phyloP scores from a whole-genome alignment of 768 basidiomycete species.

The Sporobolomyces pararoseus region DNA sequence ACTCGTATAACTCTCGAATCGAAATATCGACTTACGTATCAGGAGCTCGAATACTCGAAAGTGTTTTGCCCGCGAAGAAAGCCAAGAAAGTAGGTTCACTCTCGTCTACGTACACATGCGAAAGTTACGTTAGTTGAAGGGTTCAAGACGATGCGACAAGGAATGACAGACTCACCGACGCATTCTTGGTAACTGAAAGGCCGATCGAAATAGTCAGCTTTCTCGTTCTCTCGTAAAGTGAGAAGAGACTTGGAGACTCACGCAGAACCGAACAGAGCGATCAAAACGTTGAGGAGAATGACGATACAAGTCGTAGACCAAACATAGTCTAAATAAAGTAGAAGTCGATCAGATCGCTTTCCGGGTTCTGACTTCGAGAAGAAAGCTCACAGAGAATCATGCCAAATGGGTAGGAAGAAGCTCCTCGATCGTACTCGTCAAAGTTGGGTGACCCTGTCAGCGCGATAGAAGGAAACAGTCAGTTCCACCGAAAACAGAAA shows the following conservation, averaged over 20 bases:
- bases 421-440: conserved; percentile 31
- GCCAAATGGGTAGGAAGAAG: conserved; percentile 35
- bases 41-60: conserved; percentile 43
- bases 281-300: conserved; percentile 55
- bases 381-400: conserved; percentile 32
- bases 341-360: too few species aligned
- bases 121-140: background rate
- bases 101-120: conserved; percentile 47
- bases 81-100: conserved; percentile 47
- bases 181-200: conserved; percentile 28
- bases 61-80: conserved; percentile 52
- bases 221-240: background rate
- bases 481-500: background rate
- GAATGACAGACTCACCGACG: conserved; percentile 27
- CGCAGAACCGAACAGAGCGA: conserved; percentile 52
- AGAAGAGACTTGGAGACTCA: conserved; percentile 15
- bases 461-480: background rate
- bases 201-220: background rate
- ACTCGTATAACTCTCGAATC: too few species aligned
- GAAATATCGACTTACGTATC: conserved; percentile 46
- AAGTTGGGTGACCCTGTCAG: conserved; percentile 37
- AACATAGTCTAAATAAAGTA: conserved; percentile 10
- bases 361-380: too few species aligned
- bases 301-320: conserved; percentile 52
- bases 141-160: too few species aligned